A percentile compares a stretch with the other conserved stretches of the same genome.
Conservation (phyloP, 306 rosid genomes). For the Prunus mongolica region DNA sequence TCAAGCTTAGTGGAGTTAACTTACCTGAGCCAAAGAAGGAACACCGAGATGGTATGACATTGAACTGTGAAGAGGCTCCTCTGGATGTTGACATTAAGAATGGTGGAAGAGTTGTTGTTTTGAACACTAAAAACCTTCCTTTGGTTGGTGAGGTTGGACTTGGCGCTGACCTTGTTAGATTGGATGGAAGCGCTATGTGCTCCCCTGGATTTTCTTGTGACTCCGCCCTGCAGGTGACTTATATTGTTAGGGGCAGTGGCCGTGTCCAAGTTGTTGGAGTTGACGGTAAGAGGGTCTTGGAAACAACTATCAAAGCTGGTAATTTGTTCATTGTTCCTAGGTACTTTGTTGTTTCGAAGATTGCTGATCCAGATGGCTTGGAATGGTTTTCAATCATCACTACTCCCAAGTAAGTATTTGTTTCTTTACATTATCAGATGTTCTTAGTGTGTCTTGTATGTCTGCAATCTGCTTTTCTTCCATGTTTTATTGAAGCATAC, state of each 20-base stretch:
- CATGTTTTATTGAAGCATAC: no score
- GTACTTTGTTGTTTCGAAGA: conserved; percentile 82
- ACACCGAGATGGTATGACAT: conserved; percentile 56
- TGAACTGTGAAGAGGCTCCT: conserved; percentile 80
- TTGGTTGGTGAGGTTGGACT: conserved; percentile 76
- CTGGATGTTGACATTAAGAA: conserved; percentile 62
- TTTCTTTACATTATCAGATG: neutral
- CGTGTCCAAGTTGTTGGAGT: conserved; percentile 72
- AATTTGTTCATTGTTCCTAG: conserved; percentile 81
- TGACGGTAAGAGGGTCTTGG: conserved; percentile 68
- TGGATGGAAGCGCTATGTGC: conserved; percentile 81
- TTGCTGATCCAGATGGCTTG: conserved; percentile 67
- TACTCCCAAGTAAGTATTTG: conserved; percentile 56
- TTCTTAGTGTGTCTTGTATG: neutral
- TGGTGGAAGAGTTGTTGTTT: conserved; percentile 73
- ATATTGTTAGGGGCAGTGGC: conserved; percentile 69
- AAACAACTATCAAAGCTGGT: conserved; percentile 64
- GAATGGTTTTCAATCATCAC: conserved; percentile 90
- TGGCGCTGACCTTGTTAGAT: conserved; percentile 76
- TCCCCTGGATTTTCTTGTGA: conserved; percentile 84
- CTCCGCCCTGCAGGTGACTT: conserved; percentile 78
- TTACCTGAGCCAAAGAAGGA: conserved; percentile 56
- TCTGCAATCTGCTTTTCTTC: neutral
- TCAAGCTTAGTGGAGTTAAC: conserved; percentile 36
- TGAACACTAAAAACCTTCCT: conserved; percentile 80